Percentiles rank a stretch among this genome's conserved stretches.
These are phyloP conservation scores for Mycena metata DNA, from an alignment of 768 basidiomycete genomes.

Conservation along the genomic window DNA sequence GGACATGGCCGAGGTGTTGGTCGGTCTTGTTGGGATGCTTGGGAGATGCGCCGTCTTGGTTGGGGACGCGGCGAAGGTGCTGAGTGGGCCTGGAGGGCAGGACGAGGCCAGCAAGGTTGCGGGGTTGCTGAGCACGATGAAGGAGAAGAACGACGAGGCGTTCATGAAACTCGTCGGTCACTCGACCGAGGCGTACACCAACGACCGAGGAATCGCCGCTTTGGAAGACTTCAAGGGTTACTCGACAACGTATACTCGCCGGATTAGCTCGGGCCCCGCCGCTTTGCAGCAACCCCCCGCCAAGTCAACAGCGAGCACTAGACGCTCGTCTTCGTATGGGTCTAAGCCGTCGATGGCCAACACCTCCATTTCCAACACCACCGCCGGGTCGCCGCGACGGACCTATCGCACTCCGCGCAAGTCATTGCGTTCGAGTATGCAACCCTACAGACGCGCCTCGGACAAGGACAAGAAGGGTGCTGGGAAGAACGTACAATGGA, in stretches of 20 bases:
- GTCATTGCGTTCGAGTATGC: conserved; percentile 77
- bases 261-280: conserved; percentile 65
- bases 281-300: conserved; percentile 50
- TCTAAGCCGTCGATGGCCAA: conserved; percentile 39
- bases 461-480: conserved; percentile 72
- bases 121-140: conserved; percentile 64
- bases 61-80: conserved; percentile 64
- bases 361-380: conserved; percentile 56
- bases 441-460: conserved; percentile 73
- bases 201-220: conserved; percentile 50
- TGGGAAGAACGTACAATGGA: conserved; percentile 89
- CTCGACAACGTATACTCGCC: conserved; percentile 60
- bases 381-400: conserved; percentile 68
- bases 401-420: conserved; percentile 75
- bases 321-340: conserved; percentile 57
- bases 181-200: conserved; percentile 71
- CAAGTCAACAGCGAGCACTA: conserved; percentile 43
- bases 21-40: conserved; percentile 83
- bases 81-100: conserved; percentile 49
- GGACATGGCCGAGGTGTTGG: conserved; percentile 75
- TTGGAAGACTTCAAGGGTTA: conserved; percentile 69
- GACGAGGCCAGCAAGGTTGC: conserved; percentile 65
- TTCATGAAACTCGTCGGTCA: conserved; percentile 79
- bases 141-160: conserved; percentile 77
- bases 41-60: conserved; percentile 83